These are phyloP conservation scores for Miscanthus lutarioriparius DNA, from an alignment of 176 grass and related monocot genomes.

Conservation along the genomic window DNA sequence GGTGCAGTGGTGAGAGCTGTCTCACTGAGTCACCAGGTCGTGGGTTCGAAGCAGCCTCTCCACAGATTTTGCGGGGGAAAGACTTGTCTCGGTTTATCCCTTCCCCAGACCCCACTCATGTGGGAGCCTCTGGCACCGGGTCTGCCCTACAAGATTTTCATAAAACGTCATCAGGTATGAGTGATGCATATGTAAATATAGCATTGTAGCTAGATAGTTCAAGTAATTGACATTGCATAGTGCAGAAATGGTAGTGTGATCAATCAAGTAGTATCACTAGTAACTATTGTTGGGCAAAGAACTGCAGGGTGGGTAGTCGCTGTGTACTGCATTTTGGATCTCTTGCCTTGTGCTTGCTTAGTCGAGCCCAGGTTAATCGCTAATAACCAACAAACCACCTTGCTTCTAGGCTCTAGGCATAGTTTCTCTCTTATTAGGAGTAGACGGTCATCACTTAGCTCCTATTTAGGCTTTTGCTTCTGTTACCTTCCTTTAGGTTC, in stretches of 20 bases:
- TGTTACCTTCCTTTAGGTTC: background rate
- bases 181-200: background rate
- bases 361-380: background rate
- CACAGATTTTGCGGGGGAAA: too few species aligned
- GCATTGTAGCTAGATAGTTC: background rate
- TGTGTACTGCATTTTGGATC: background rate
- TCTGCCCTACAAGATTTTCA: too few species aligned
- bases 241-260: background rate
- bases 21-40: too few species aligned
- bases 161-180: background rate
- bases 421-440: background rate
- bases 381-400: background rate
- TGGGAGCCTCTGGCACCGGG: too few species aligned
- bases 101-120: too few species aligned
- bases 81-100: too few species aligned
- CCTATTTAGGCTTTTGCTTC: background rate
- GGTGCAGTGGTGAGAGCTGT: too few species aligned
- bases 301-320: background rate
- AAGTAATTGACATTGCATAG: background rate
- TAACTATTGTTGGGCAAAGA: background rate
- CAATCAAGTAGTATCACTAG: background rate
- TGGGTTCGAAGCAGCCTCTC: too few species aligned
- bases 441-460: background rate
- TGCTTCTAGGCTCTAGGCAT: background rate
- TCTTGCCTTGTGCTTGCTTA: background rate